Conservation (phyloP, 2,329 filamentous ascomycete genomes). For the Aspergillus tubingensis region DNA sequence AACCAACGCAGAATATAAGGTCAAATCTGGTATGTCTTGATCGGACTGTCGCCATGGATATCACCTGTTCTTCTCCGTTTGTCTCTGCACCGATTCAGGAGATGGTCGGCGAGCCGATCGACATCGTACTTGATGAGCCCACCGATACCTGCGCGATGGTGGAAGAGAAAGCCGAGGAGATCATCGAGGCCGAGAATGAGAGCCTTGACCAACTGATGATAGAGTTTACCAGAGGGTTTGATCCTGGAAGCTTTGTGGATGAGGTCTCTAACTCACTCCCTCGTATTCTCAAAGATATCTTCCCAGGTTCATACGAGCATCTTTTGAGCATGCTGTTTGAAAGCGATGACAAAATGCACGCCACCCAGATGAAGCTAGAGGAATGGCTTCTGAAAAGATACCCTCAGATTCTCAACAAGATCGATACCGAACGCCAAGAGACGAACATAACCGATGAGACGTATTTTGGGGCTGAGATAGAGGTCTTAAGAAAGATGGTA, state of each 20-base stretch:
- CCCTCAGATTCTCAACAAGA: background rate
- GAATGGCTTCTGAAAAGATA: slow-evolving; percentile 59
- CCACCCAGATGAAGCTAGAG: slow-evolving; percentile 65
- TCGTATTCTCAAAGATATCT: slow-evolving; percentile 7
- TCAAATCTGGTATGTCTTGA: background rate
- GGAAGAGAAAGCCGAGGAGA: slow-evolving; percentile 17
- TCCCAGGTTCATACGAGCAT: slow-evolving; percentile 28
- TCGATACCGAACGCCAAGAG: background rate
- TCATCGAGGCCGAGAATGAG: slow-evolving; percentile 14
- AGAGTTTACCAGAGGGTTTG: slow-evolving; percentile 24
- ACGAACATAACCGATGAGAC: slow-evolving; percentile 19
- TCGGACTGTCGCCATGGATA: background rate
- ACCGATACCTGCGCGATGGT: background rate
- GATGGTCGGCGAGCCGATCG: background rate
- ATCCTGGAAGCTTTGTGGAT: slow-evolving; percentile 19
- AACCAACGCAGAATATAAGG: background rate
- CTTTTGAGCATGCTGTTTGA: slow-evolving; percentile 26
- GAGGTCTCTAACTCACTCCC: slow-evolving; percentile 16
- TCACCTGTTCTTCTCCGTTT: background rate
- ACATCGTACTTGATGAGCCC: slow-evolving; percentile 14
- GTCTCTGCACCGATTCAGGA: background rate
- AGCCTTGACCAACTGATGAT: slow-evolving; percentile 17
- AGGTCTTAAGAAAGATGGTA: slow-evolving; percentile 26
- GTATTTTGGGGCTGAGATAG: slow-evolving; percentile 24
- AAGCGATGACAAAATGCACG: slow-evolving; percentile 60